phyloP scores from a whole-genome alignment of 2,329 filamentous ascomycete species.

The Hymenoscyphus linearis region DNA sequence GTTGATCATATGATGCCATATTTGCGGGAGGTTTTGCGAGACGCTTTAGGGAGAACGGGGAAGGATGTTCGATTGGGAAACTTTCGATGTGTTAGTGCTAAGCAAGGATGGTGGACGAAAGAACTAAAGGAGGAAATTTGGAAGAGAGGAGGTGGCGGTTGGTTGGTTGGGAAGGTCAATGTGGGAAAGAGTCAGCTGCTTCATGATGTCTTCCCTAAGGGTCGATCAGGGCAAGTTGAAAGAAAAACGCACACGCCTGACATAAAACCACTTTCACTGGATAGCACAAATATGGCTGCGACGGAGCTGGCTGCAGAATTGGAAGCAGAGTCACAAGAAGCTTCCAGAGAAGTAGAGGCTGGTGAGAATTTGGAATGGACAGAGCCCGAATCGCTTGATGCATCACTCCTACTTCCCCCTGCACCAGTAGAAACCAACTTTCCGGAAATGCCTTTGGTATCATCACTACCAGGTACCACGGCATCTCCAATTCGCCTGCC shows the following conservation, averaged over 20 bases:
- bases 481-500: constrained; percentile 91
- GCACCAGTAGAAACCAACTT: constrained; percentile 67
- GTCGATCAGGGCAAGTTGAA: constrained; percentile 34
- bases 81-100: constrained; percentile 78
- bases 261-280: not conserved
- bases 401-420: constrained; percentile 64
- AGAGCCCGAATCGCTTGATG: constrained; percentile 17
- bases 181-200: constrained; percentile 95
- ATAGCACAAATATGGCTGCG: not conserved
- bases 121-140: constrained; percentile 82
- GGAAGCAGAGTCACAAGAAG: not conserved
- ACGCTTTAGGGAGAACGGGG: constrained; percentile 64
- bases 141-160: constrained; percentile 76
- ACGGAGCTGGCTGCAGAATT: not conserved
- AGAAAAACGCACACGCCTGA: not conserved
- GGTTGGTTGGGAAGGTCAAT: constrained; percentile 98
- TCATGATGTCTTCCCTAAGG: constrained; percentile 79
- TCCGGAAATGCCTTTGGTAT: constrained; percentile 81
- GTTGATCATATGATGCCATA: constrained; percentile 86
- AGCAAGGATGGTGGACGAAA: constrained; percentile 85
- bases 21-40: constrained; percentile 68
- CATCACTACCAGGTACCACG: constrained; percentile 84
- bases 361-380: constrained; percentile 8
- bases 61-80: constrained; percentile 79
- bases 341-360: not conserved